Conservation (phyloP, 495 filamentous ascomycete species). For the Amphirosellinia nigrospora region DNA sequence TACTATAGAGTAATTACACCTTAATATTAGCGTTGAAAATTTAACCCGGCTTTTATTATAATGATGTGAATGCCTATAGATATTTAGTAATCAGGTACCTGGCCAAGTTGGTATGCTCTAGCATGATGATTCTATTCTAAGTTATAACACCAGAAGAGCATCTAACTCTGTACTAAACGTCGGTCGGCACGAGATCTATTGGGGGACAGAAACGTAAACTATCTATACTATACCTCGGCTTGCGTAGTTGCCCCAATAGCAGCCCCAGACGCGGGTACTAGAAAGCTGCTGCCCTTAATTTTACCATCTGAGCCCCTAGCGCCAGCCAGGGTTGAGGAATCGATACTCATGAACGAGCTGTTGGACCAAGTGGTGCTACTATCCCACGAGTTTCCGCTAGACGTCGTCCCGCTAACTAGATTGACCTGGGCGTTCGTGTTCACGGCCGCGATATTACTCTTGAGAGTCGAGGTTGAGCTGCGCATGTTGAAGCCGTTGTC, state of each 20-base stretch:
- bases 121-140: neutral
- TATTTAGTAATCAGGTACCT: neutral
- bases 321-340: conserved; percentile 26
- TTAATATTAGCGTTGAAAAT: neutral
- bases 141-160: neutral
- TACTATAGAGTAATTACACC: neutral
- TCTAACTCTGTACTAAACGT: neutral
- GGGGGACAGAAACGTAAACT: neutral
- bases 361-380: conserved; percentile 33
- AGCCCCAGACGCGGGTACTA: neutral
- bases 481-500: conserved; percentile 36
- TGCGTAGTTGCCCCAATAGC: conserved; percentile 5
- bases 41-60: neutral
- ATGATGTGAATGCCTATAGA: neutral
- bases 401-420: conserved; percentile 17
- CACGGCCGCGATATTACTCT: conserved; percentile 33
- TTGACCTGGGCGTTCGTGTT: conserved; percentile 29
- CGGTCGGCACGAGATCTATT: neutral
- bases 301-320: conserved; percentile 32
- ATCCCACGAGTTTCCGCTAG: conserved; percentile 39
- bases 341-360: conserved; percentile 34
- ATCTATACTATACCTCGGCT: neutral
- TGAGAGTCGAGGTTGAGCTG: conserved; percentile 31
- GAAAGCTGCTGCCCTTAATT: conserved; percentile 16
- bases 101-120: neutral